These are phyloP conservation scores for Schizonepeta tenuifolia DNA, from an alignment of 257 asterid genomes.

Conservation along the genomic window DNA sequence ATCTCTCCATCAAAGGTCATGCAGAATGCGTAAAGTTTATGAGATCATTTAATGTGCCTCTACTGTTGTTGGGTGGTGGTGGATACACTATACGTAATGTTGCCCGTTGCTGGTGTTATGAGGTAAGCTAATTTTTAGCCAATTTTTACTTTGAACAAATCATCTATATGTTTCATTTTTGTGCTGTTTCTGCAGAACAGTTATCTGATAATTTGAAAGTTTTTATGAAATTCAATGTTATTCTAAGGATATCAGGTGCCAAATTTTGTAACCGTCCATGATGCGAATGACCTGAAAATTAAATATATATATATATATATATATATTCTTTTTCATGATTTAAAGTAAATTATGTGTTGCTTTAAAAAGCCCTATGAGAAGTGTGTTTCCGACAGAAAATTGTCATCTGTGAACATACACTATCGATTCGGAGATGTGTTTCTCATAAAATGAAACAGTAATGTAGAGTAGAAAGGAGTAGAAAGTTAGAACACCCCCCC, in stretches of 20 bases:
- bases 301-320: no score
- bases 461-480: not conserved
- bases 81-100: constrained; percentile 72
- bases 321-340: not conserved
- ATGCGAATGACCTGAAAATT: not conserved
- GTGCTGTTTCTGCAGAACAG: constrained; percentile 15
- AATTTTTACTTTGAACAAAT: constrained; percentile 17
- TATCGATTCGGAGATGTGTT: not conserved
- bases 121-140: constrained; percentile 41
- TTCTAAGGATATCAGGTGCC: constrained; percentile 4
- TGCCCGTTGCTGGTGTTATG: constrained; percentile 78
- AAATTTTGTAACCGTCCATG: not conserved
- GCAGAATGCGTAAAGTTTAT: constrained; percentile 65
- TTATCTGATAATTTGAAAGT: constrained; percentile 4
- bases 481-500: no score
- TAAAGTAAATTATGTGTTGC: not conserved
- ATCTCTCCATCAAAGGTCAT: constrained; percentile 68
- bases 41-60: constrained; percentile 70
- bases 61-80: constrained; percentile 66
- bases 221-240: not conserved
- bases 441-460: not conserved
- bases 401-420: not conserved
- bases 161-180: constrained; percentile 7
- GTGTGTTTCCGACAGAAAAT: not conserved
- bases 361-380: not conserved